Conservation (phyloP, 1,284 basidiomycete genomes). For the Melanopsichium pennsylvanicum region DNA sequence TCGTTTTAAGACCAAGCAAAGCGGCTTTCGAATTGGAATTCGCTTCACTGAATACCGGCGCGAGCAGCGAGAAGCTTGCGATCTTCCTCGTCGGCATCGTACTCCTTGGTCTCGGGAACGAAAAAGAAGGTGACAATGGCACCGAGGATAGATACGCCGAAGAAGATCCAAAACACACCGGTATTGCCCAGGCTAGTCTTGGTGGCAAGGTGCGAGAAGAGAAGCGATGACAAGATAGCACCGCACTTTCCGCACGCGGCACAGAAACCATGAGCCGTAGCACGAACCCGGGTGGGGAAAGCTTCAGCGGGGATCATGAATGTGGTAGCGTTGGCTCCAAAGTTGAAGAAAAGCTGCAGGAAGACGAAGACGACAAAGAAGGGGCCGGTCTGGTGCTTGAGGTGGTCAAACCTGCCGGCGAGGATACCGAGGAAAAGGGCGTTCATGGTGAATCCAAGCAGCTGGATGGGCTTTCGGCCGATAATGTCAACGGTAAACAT, state of each 20-base stretch:
- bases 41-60: constrained; percentile 35
- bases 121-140: constrained; percentile 49
- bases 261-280: constrained; percentile 68
- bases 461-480: constrained; percentile 65
- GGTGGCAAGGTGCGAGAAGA: constrained; percentile 49
- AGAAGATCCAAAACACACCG: constrained; percentile 63
- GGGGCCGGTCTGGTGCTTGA: constrained; percentile 68
- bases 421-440: constrained; percentile 64
- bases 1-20: no score
- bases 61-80: constrained; percentile 52
- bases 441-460: constrained; percentile 63
- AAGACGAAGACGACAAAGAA: constrained; percentile 82
- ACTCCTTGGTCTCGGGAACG: constrained; percentile 59
- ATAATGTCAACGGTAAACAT: constrained; percentile 54
- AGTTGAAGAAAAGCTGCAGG: constrained; percentile 68
- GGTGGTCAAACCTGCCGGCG: constrained; percentile 58
- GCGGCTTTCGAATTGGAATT: not conserved
- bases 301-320: constrained; percentile 77
- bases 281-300: constrained; percentile 79
- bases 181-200: constrained; percentile 33
- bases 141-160: constrained; percentile 55
- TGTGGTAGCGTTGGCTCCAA: constrained; percentile 81
- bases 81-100: constrained; percentile 61
- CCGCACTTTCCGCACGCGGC: constrained; percentile 69
- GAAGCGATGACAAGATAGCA: constrained; percentile 68